These are phyloP conservation scores for Darksidea phi DNA, from an alignment of 495 filamentous ascomycete species.

Conservation along the genomic window DNA sequence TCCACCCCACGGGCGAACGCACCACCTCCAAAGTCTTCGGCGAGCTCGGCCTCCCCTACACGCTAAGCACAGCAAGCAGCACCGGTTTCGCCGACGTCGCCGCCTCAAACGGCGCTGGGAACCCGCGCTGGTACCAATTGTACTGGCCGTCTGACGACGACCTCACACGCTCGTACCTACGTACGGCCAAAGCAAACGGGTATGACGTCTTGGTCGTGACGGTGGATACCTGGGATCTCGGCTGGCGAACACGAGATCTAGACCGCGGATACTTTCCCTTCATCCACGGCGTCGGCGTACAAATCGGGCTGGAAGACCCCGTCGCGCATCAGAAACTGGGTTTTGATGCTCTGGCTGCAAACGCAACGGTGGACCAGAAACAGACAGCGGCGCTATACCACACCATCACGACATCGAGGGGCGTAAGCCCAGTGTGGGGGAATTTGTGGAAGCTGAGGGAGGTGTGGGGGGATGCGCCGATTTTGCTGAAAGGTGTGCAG, in stretches of 20 bases:
- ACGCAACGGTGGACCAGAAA: neutral
- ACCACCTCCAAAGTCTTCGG: slow-evolving; percentile 9
- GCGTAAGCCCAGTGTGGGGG: neutral
- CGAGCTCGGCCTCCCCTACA: slow-evolving; percentile 23
- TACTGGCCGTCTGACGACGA: slow-evolving; percentile 65
- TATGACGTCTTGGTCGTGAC: slow-evolving; percentile 61
- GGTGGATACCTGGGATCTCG: slow-evolving; percentile 59
- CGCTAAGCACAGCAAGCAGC: slow-evolving; percentile 53
- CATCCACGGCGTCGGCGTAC: slow-evolving; percentile 50
- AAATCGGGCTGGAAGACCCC: slow-evolving; percentile 52
- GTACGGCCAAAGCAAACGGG: slow-evolving; percentile 60
- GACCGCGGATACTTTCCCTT: slow-evolving; percentile 61
- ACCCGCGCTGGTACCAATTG: slow-evolving; percentile 61
- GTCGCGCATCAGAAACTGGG: slow-evolving; percentile 46
- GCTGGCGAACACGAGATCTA: slow-evolving; percentile 64
- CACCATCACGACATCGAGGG: neutral
- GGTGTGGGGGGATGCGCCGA: slow-evolving; percentile 35
- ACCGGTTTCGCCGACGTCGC: slow-evolving; percentile 57
- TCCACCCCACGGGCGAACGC: slow-evolving; percentile 9
- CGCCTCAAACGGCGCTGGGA: slow-evolving; percentile 51
- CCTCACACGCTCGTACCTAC: slow-evolving; percentile 59
- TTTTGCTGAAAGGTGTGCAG: slow-evolving; percentile 39
- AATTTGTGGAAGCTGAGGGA: slow-evolving; percentile 16
- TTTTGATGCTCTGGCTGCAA: neutral
- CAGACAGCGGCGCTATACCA: slow-evolving; percentile 4